Evolutionary conservation across 495 filamentous ascomycete genomes (phyloP), one percentile per base, ranked within the genome.

Genomic region (Penicillium riverlandense): DNA sequence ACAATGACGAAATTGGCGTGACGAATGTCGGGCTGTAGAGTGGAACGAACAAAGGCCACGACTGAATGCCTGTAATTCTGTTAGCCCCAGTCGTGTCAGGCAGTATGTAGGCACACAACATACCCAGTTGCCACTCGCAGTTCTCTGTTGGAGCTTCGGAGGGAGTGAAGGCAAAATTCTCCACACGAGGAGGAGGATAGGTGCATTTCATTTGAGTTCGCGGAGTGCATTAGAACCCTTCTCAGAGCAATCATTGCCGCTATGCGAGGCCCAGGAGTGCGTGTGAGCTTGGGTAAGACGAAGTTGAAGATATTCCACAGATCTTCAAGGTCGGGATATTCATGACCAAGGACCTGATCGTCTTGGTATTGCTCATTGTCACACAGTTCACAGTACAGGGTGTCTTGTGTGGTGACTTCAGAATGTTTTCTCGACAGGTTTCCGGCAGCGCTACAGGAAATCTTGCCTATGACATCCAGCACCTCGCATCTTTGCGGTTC

Each of bases 91-190:
- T n/a, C n/a, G n/a, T 7, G 8, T 41, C 29, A 32, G 28, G 10
- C 39, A 43, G 22, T 29, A 10, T 42, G 30, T 16, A 37, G 35
- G 7, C 41, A 41, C 43, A 15, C 11, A 30, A 49, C 66, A 51
- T 63, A 83, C 71, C 78, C 86, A 52, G 89, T 85, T 22, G 84
- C 85, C 56, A 96, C 75, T 10, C 92, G 82, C 39, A 97, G 69
- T 55, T 97, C 92, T 56, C 92, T 79, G 15, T 85, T 62, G 7
- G 90, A 91, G 57, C 90, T 95, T 38, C 79, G 77, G 14, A 95
- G 66, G 2, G 85, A 88, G 44, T 82, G 75, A 2, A 97, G 60
- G 55, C 88, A 92, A 74, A 86, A 89, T 54, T 88, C 80, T 0
- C 88, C 90, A 35, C 85, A 67, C 1, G 61, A 47, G 7, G 85